Evolutionary conservation across 176 grass and related monocot genomes (phyloP).

Genomic region (Triticum urartu): DNA sequence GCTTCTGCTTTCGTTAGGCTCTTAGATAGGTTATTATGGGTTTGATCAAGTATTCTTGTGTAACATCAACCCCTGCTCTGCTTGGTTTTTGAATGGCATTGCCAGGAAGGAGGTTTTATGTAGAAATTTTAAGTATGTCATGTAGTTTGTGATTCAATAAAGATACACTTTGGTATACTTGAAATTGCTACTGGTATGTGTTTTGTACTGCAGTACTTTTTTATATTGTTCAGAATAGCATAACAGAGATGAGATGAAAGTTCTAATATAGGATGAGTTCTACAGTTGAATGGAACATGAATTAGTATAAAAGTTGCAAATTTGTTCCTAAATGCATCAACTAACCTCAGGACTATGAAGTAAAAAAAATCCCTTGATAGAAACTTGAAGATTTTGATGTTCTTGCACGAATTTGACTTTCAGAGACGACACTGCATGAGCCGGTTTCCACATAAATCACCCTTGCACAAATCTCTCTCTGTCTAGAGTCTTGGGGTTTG

Average conservation of each 20-base stretch:
- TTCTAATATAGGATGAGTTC: neutral
- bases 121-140: slow-evolving; percentile 14
- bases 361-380: neutral
- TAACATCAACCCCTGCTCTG: slow-evolving; percentile 38
- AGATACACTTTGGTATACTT: slow-evolving; percentile 12
- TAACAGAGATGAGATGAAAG: neutral
- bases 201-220: neutral
- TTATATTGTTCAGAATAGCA: neutral
- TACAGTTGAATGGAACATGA: neutral
- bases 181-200: neutral
- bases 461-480: neutral
- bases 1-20: neutral
- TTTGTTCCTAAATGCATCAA: neutral
- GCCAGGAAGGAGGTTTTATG: slow-evolving; percentile 37
- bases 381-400: neutral
- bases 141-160: slow-evolving; percentile 32
- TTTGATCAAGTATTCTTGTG: slow-evolving; percentile 43
- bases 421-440: neutral
- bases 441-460: neutral
- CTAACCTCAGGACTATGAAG: neutral
- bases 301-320: too few relatives aligned
- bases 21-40: slow-evolving; percentile 29
- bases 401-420: neutral
- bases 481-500: neutral
- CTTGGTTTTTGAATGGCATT: slow-evolving; percentile 55